phyloP scores from a whole-genome alignment of 2,329 filamentous ascomycete species.

The Arthrobotrys entomopaga region DNA sequence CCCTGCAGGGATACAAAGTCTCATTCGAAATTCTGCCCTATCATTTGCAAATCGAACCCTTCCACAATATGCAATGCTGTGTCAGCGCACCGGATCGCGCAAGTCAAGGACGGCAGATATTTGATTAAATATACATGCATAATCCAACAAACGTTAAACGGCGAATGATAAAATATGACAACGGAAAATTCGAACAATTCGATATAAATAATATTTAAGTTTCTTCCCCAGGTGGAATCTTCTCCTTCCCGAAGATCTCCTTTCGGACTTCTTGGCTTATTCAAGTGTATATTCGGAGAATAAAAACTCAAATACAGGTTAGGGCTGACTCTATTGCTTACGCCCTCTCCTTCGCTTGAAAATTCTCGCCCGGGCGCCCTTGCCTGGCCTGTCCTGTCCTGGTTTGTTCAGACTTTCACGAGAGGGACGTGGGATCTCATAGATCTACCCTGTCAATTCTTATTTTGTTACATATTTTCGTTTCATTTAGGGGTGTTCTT shows the following conservation, averaged over 20 bases:
- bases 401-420: not conserved
- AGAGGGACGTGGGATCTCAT: not conserved
- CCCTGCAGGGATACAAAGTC: slow-evolving; percentile 2
- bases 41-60: not conserved
- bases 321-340: slow-evolving; percentile 48
- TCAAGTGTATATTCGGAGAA: slow-evolving; percentile 14
- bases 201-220: not conserved
- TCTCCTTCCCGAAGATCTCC: slow-evolving; percentile 10
- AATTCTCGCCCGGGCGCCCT: not conserved
- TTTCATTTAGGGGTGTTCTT: not conserved
- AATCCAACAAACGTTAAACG: too few species aligned
- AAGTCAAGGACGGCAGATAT: too few species aligned
- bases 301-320: slow-evolving; percentile 43
- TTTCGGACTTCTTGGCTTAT: too few species aligned
- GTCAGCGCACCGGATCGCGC: too few species aligned
- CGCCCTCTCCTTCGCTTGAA: not conserved
- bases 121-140: too few species aligned
- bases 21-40: slow-evolving; percentile 2
- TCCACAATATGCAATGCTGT: not conserved
- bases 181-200: not conserved
- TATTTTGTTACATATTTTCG: slow-evolving; percentile 2
- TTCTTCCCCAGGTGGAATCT: not conserved
- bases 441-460: not conserved
- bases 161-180: too few species aligned
- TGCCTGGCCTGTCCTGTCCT: too few species aligned